These are phyloP conservation scores for Capsicum pubescens DNA, from an alignment of 257 asterid genomes.

Conservation along the genomic window DNA sequence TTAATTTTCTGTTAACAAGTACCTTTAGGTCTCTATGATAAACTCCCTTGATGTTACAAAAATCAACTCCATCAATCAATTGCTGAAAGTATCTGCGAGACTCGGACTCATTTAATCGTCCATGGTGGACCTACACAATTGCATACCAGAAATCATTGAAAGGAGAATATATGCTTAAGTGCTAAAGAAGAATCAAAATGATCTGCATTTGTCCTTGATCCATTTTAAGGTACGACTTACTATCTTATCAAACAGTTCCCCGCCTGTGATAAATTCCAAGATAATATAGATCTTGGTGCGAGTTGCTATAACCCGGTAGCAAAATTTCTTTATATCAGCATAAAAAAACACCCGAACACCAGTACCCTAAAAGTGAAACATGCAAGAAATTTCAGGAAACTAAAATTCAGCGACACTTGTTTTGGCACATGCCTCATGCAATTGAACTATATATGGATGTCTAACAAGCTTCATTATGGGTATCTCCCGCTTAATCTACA, in stretches of 20 bases:
- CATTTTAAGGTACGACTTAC: conserved; percentile 52
- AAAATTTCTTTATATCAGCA: conserved; percentile 29
- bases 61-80: conserved; percentile 96
- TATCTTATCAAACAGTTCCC: conserved; percentile 96
- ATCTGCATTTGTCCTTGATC: not conserved
- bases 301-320: conserved; percentile 85
- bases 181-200: not conserved
- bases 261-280: conserved; percentile 97
- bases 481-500: conserved; percentile 96
- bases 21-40: conserved; percentile 97
- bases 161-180: conserved; percentile 25
- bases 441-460: conserved; percentile 87
- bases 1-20: conserved; percentile 25
- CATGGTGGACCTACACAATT: conserved; percentile 75
- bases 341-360: not conserved
- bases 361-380: conserved; percentile 13
- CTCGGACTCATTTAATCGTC: conserved; percentile 96
- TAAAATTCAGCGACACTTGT: conserved; percentile 28
- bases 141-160: not conserved
- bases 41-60: conserved; percentile 93
- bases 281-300: conserved; percentile 96
- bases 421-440: conserved; percentile 77
- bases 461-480: conserved; percentile 96
- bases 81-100: conserved; percentile 95
- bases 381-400: not conserved